Evolutionary conservation across 225 moss, liverwort and hornwort species (phyloP), one percentile per base, ranked within the genome.

Genomic region (Physcomitrellopsis africana): DNA sequence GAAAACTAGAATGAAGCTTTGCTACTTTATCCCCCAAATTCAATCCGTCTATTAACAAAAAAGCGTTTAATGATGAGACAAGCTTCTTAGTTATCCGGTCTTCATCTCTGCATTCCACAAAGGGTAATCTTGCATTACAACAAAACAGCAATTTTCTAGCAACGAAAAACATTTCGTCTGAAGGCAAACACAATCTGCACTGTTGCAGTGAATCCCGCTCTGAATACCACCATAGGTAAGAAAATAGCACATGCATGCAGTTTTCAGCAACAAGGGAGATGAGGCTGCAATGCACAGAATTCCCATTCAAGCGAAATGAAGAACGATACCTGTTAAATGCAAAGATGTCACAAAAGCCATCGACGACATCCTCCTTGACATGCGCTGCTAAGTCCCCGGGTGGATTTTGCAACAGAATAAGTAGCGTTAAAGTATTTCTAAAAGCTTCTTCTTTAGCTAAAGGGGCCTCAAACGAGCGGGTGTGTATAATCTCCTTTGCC

Each of bases 1-100:
- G 92, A 48, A 99, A 51, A 81, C 83, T 89, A 66, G 76, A 67
- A 80, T 99, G 95, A 66, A 99, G 84, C 1, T 82, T 84, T 41
- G 71, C 87, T 68, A 88, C 92, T 56, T 81, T 81, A 73, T 84
- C 84, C 73, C 94, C 95, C 46, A 99, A 74, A 79, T 99, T 93
- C 62, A 99, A 85, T 59, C 99, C 99, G 75, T 95, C 89, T 27
- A 75, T 80, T 72, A 83, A 49, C 51, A 99, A 75, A 72, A 99
- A 90, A 56, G 83, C 82, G 79, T 99, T 99, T 17, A 99, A 81
- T 24, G 93, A 86, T 20, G 93, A 87, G 70, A 99, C 78, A 32
- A 99, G 92, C 83, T 99, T 99, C 73, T 91, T 99, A 3, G 92
- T 93, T 73, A 95, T 83, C 73, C 95, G 87, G 59, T 95, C 99